These are phyloP conservation scores for Solanum corneliomulleri DNA, from an alignment of 257 asterid species.

Conservation along the genomic window DNA sequence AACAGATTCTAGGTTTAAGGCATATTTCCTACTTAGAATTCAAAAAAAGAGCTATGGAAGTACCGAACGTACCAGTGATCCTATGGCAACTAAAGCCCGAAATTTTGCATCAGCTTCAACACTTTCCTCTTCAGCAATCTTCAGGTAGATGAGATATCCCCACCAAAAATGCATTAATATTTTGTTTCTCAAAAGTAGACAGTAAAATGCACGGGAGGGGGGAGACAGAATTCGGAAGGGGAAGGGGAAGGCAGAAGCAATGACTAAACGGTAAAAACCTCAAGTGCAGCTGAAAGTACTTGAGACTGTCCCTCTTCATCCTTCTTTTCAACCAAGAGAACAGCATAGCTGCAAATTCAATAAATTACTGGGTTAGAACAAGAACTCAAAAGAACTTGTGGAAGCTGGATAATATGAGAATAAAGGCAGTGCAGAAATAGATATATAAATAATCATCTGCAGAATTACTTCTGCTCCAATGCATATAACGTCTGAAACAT, in stretches of 20 bases:
- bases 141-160: neutral
- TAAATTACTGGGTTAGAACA: neutral
- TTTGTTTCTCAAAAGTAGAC: neutral
- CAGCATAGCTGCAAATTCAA: conserved; percentile 65
- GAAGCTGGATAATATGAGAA: neutral
- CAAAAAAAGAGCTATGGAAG: neutral
- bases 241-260: neutral
- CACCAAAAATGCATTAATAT: neutral
- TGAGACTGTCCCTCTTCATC: conserved; percentile 95
- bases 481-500: neutral
- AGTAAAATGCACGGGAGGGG: neutral
- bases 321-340: conserved; percentile 78
- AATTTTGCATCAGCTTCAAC: conserved; percentile 63
- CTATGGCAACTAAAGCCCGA: conserved; percentile 92
- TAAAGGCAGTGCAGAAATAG: neutral
- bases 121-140: conserved; percentile 87
- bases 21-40: neutral
- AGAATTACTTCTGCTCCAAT: neutral
- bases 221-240: neutral
- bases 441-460: neutral
- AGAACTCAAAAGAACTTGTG: neutral
- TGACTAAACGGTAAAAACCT: conserved; percentile 30
- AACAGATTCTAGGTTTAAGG: neutral
- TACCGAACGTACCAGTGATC: conserved; percentile 65
- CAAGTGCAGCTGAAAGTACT: conserved; percentile 95